These are phyloP conservation scores for Allomyces arbusculus DNA, from an alignment of 192 early-diverging fungal species.

Conservation along the genomic window DNA sequence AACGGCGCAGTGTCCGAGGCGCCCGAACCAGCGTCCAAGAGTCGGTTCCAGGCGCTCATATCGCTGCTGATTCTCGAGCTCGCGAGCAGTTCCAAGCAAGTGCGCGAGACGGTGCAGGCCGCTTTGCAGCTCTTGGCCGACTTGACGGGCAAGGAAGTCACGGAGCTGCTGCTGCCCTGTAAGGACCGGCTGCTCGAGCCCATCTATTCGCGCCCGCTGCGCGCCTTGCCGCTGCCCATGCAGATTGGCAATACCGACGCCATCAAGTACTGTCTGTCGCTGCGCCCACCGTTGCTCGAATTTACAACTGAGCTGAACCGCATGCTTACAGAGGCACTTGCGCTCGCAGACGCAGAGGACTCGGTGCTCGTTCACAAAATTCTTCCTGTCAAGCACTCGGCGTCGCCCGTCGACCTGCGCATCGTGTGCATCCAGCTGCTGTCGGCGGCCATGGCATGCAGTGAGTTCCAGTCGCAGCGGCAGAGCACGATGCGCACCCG, in stretches of 20 bases:
- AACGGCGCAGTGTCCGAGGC: neutral
- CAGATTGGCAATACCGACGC: constrained; percentile 99
- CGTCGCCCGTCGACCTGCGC: constrained; percentile 55
- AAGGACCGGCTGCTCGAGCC: constrained; percentile 67
- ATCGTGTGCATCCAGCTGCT: constrained; percentile 94
- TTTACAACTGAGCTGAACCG: constrained; percentile 84
- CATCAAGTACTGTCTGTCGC: constrained; percentile 81
- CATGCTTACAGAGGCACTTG: constrained; percentile 73
- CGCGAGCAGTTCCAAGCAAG: constrained; percentile 67
- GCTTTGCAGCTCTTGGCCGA: constrained; percentile 63
- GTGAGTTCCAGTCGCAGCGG: constrained; percentile 52
- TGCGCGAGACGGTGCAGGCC: constrained; percentile 70
- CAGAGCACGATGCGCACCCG: constrained; percentile 62
- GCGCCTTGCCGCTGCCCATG: constrained; percentile 83
- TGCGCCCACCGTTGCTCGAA: constrained; percentile 66
- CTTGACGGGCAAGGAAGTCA: constrained; percentile 55
- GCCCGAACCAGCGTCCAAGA: neutral
- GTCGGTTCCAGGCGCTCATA: constrained; percentile 21
- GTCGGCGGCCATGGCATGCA: constrained; percentile 74
- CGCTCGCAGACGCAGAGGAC: constrained; percentile 91
- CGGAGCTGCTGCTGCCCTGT: constrained; percentile 62
- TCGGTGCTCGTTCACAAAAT: constrained; percentile 73
- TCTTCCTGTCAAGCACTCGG: constrained; percentile 58
- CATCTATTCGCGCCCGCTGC: constrained; percentile 91
- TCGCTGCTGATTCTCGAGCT: constrained; percentile 71